Base-by-base conservation (phyloP, 1,284 basidiomycete genomes). In the Trichosporon coremiiforme region DNA sequence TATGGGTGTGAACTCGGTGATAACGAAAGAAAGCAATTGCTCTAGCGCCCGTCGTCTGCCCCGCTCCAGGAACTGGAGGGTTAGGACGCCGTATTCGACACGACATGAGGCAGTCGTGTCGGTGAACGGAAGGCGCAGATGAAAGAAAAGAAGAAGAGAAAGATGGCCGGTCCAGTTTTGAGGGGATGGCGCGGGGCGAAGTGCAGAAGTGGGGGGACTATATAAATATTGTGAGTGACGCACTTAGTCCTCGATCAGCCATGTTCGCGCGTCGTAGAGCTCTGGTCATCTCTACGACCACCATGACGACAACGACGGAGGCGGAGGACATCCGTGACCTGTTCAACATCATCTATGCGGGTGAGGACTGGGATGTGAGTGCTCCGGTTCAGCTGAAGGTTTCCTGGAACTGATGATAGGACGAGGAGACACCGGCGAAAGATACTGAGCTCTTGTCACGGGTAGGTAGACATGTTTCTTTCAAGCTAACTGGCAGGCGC, bases 361-460 rank as follows among this genome's bases (percentile, higher is more conserved):
- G 57, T 13, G 57, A 60, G 17, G 38, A 65, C 64, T 45, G 64
- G 38, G 36, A 50, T 22, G 45, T 66, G 25, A 66, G 65, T 53
- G 2, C n/a, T 4, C 33, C 1, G 5, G 36, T 8, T 25, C 22
- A 12, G 13, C 7, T 20, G 29, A 33, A 1, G 20, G 2, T 1
- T 10, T 15, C 65, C 33, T 3, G 22, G n/a, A 15, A 41, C 47
- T 50, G 41, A 45, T 29, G 12, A 17, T n/a, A 64, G 36, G 36
- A 41, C 15, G 64, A 47, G 25, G 36, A 60, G 29, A 22, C 63
- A 25, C 36, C 63, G 2, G 22, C 63, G 10, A 64, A 45, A 10
- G 38, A 38, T 20, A 38, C 36, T 2, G 63, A 64, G 20, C 35
- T 60, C 31, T 31, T 60, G 17, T 50, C 65, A n/a, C 45, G 65